Percentiles rank a stretch among this genome's conserved stretches.
Evolutionary conservation across 306 rosid genomes (phyloP).

Genomic region (Medicago truncatula): MtrunA17r5.0-ANR NC_053049.1:46383501-46384000

Average conservation of each 20-base stretch:
- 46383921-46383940: conserved; percentile 36
- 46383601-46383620: neutral
- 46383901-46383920: conserved; percentile 34
- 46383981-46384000: conserved; percentile 62
- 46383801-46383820: conserved; percentile 61
- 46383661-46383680: conserved; percentile 9
- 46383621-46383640: neutral
- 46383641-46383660: conserved; percentile 2
- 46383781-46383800: conserved; percentile 61
- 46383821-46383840: conserved; percentile 45
- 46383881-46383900: conserved; percentile 56
- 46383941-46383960: conserved; percentile 17
- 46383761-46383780: conserved; percentile 42
- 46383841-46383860: conserved; percentile 43
- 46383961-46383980: conserved; percentile 62
- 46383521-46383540: conserved; percentile 6
- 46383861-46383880: conserved; percentile 55
- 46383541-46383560: neutral
- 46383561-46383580: neutral
- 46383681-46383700: neutral
- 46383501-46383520: neutral
- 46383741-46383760: conserved; percentile 28
- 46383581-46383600: conserved; percentile 22
- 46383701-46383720: conserved; percentile 4
- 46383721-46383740: conserved; percentile 29